Percentiles rank a stretch among this genome's conserved stretches.
phyloP scores from a whole-genome alignment of 345 rosid genomes.

The Noccaea bulbosa region DNA sequence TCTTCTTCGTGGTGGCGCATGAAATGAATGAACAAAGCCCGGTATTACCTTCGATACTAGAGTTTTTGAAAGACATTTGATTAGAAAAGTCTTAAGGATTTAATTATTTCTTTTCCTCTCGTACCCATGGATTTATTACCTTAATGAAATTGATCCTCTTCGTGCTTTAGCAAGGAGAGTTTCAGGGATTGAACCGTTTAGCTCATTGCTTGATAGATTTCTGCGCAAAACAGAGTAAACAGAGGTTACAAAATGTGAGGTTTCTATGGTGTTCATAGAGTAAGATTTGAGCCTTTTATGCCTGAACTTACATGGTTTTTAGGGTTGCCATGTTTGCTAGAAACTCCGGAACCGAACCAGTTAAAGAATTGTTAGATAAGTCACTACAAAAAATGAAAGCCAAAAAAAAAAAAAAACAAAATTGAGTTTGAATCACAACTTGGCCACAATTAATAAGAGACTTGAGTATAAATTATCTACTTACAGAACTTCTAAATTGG shows the following conservation, averaged over 20 bases:
- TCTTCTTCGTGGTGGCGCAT: slow-evolving; percentile 41
- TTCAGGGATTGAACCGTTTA: slow-evolving; percentile 54
- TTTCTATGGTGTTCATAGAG: neutral
- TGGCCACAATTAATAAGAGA: neutral
- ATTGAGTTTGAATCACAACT: neutral
- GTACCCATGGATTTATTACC: slow-evolving; percentile 37
- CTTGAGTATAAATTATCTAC: slow-evolving; percentile 29
- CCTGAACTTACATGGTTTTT: slow-evolving; percentile 50
- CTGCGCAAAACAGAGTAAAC: slow-evolving; percentile 36
- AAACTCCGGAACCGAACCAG: slow-evolving; percentile 55
- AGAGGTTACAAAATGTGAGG: slow-evolving; percentile 19
- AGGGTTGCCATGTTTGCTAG: slow-evolving; percentile 45
- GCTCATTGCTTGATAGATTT: slow-evolving; percentile 49
- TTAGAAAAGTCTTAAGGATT: slow-evolving; percentile 2
- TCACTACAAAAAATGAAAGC: slow-evolving; percentile 45
- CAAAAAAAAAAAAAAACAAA: neutral
- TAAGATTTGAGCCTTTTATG: neutral
- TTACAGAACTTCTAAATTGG: slow-evolving; percentile 53
- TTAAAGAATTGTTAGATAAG: slow-evolving; percentile 59
- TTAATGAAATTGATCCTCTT: slow-evolving; percentile 43
- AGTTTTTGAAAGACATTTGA: slow-evolving; percentile 5
- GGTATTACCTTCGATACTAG: slow-evolving; percentile 52
- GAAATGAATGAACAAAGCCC: slow-evolving; percentile 45
- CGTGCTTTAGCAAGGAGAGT: slow-evolving; percentile 47
- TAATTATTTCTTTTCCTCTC: neutral